Evolutionary conservation across 352 stramenopile species (phyloP), one percentile per base, ranked within the genome.

Genomic region (Globisporangium cystogenes): DNA sequence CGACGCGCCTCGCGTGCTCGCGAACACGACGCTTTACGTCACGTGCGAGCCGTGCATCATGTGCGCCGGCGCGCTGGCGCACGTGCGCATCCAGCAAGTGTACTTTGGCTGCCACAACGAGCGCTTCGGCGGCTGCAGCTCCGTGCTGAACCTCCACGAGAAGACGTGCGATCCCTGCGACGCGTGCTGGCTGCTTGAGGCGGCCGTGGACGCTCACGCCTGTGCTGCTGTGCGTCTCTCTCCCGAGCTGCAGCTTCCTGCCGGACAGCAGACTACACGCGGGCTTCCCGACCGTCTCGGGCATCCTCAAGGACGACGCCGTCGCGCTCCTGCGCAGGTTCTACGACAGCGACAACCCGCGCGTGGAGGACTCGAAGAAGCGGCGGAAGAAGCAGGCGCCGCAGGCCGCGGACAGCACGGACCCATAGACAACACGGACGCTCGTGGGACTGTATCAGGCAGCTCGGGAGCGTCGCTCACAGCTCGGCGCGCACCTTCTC

Each of bases 31-130:
- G 46, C 65, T 94, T 35, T 94, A 92, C 59, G 91, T 98, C 40
- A 98, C 92, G 10, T 96, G 87, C 36, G 92, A 98, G 68, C 92
- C 92, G 6, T 98, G 92, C 63, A 97, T 98, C 57, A 98, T 98
- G 92, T 98, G 92, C 45, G 90, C 92, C 3, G 74, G 72, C 27
- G 91, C 90, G n/a, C 66, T 98, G 18, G 72, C 76, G 15, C 72
- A 87, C 46, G 63, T 96, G 14, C 73, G 59, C 41, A 87, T 98
- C 43, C 56, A 72, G 40, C 60, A 56, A 7, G 89, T 95, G 45
- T 82, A 87, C 36, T 98, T 96, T 73, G 91, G 91, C 18, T 96
- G 87, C 62, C 75, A 88, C 55, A 98, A 98, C 55, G 87, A 97
- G 53, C 86, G 85, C 50, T 98, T 98, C 65, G 92, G 92, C 48